phyloP scores from a whole-genome alignment of 2,329 filamentous ascomycete genomes.

The Exophiala alcalophila region DNA sequence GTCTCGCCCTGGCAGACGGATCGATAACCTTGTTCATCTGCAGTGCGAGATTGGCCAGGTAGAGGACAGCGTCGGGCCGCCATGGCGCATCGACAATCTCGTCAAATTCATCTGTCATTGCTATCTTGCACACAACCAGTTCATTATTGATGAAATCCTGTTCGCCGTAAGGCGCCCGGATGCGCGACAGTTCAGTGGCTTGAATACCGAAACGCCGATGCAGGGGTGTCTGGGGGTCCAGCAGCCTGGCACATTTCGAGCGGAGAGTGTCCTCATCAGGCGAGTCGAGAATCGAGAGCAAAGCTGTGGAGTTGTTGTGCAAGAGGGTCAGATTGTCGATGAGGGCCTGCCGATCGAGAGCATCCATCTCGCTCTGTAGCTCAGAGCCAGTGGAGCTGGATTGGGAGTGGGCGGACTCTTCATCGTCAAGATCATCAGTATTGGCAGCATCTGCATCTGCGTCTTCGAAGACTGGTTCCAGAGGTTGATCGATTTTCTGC shows the following conservation, averaged over 20 bases:
- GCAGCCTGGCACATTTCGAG: slow-evolving; percentile 2
- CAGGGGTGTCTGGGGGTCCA: slow-evolving; percentile 1
- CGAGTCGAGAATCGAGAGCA: slow-evolving; percentile 15
- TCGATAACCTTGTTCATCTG: slow-evolving; percentile 37
- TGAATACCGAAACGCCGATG: slow-evolving; percentile 32
- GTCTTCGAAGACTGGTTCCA: slow-evolving; percentile 16
- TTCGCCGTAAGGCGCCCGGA: slow-evolving; percentile 32
- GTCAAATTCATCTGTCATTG: slow-evolving; percentile 29
- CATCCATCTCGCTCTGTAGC: slow-evolving; percentile 11
- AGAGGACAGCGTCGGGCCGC: slow-evolving; percentile 39
- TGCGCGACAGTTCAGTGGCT: slow-evolving; percentile 30
- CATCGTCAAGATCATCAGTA: slow-evolving; percentile 1
- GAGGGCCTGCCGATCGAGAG: slow-evolving; percentile 21
- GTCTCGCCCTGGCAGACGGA: neutral
- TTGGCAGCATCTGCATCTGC: neutral
- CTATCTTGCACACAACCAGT: slow-evolving; percentile 35
- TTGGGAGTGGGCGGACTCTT: neutral
- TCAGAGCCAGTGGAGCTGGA: slow-evolving; percentile 3
- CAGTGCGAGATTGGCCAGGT: slow-evolving; percentile 46
- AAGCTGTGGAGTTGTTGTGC: slow-evolving; percentile 13
- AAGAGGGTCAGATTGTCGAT: slow-evolving; percentile 22
- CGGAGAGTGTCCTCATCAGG: slow-evolving; percentile 2
- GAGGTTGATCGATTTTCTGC: slow-evolving; percentile 8
- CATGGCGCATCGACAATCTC: slow-evolving; percentile 30
- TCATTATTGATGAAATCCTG: slow-evolving; percentile 39